A percentile compares a stretch with the other conserved stretches of the same genome.
Evolutionary conservation across 2,329 filamentous ascomycete species (phyloP).

Genomic region (Trichoderma arundinaceum): DNA sequence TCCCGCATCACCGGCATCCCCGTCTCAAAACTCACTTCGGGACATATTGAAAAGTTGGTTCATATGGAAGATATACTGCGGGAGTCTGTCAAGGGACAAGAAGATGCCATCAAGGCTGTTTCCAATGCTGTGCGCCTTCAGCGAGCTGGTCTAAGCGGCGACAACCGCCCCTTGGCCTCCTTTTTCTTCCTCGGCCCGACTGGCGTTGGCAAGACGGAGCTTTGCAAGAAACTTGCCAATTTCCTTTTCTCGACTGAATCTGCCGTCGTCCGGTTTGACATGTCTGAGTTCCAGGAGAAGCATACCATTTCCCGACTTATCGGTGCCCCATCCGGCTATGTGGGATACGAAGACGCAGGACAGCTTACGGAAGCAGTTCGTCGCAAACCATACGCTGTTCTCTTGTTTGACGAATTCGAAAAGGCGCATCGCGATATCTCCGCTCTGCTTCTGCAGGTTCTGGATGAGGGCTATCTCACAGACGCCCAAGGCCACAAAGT

Average conservation of each 20-base stretch:
- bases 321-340: slow-evolving; percentile 90
- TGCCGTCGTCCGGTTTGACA: slow-evolving; percentile 93
- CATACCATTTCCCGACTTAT: slow-evolving; percentile 94
- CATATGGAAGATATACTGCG: slow-evolving; percentile 92
- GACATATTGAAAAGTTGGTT: slow-evolving; percentile 92
- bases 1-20: slow-evolving; percentile 92
- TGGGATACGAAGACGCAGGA: slow-evolving; percentile 95
- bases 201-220: slow-evolving; percentile 94
- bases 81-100: slow-evolving; percentile 86
- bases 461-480: slow-evolving; percentile 95
- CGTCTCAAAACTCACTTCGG: slow-evolving; percentile 87
- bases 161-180: slow-evolving; percentile 88
- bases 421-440: slow-evolving; percentile 97
- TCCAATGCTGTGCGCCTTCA: slow-evolving; percentile 94
- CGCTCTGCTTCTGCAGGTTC: slow-evolving; percentile 85
- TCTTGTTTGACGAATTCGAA: slow-evolving; percentile 97
- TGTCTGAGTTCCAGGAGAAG: slow-evolving; percentile 97
- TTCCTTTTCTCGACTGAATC: slow-evolving; percentile 93
- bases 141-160: slow-evolving; percentile 86
- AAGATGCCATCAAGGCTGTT: slow-evolving; percentile 89
- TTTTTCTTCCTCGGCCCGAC: slow-evolving; percentile 99
- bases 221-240: slow-evolving; percentile 92
- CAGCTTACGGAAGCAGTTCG: slow-evolving; percentile 95
- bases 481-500: slow-evolving; percentile 96
- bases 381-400: slow-evolving; percentile 91